Base-by-base conservation (phyloP, 108 stramenopile species). In the Stephanodiscus triporus region DNA sequence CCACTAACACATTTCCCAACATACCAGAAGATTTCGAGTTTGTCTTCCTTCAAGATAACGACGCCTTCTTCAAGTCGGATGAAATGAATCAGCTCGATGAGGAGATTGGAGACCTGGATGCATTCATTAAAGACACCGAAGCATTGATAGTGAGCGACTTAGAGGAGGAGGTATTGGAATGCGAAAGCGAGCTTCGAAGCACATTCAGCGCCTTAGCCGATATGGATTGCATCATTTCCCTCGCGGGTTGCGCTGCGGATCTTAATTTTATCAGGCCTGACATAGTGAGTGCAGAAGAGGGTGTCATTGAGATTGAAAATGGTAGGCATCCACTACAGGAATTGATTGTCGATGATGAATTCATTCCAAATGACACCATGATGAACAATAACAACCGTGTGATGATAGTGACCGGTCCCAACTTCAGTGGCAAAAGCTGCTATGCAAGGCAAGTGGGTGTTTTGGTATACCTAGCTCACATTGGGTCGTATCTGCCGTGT, bases 261-360 rank as follows among this genome's bases (percentile, higher is more conserved):
- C 80, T 92, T 19, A 88, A 89, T 30, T 98, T 91, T 59, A 81
- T 86, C 45, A 77, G 89, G 57, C 98, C 98, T 9, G 82, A 77
- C 24, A 79, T 95, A 51, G 54, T 84, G 36, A 63, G 55, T 17
- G 78, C 84, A 24, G 83, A 82, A 27, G 86, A 81, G 20, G 76
- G 80, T 32, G 75, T 87, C 7, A 91, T 98, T 47, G 40, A 89
- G n/a, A 94, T 97, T 27, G 85, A 85, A 63, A 92, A 96, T 63
- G 98, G 97, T 2, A 79, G 97, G 17, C 97, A 97, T 78, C 97
- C 97, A 29, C 81, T 98, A 17, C 98, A 97, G 85, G 97, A 98
- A 80, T 83, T 97, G 63, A 83, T 97, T 29, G 90, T 93, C 5
- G 87, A 96, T 26, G 87, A 89, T 68, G 84, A 76, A 24, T 98